Evolutionary conservation across 768 basidiomycete genomes (phyloP), one percentile per base, ranked within the genome.

Genomic region (Lactarius evosmus): DNA sequence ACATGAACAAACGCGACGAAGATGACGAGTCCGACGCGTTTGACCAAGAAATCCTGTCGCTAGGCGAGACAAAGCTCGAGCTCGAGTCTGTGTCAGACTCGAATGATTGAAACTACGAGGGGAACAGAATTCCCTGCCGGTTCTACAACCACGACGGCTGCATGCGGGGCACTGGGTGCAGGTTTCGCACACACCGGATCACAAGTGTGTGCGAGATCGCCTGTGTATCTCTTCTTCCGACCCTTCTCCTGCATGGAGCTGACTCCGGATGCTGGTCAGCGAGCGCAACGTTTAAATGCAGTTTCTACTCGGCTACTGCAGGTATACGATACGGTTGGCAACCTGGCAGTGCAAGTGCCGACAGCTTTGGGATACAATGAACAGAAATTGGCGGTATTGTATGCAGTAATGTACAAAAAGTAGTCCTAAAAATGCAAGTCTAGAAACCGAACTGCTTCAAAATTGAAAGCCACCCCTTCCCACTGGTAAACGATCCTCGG

Each of bases 81-180:
- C 70, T 77, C 49, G 78, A 75, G 9, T 77, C 78, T 2, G 74
- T 78, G 8, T 83, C 81, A 0, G 84, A 85, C 69, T 82, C 82
- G 14, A 83, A 81, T 53, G 84, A 85, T 67, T 83, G 76, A 61
- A 73, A 75, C 46, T 83, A 85, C 63, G 69, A 69, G 2, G 84
- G 84, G 5, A 85, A 83, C 55, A 77, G 79, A 2, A 74, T 78
- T 4, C 79, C 83, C 0, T 86, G 85, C 71, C 76, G 79, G 49
- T 82, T 80, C 68, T 84, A 85, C 69, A 86, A 86, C 61, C 83
- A 80, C 62, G 74, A 77, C 19, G 81, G 81, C 0, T 85, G 84
- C 69, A 70, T 61, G 9, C 73, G 75, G 3, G 81, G 83, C 0
- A 53, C 14, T 8, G 60, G 67, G 3, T 86, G 85, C 67, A 61